Percentiles rank a stretch among this genome's conserved stretches.
Evolutionary conservation across 2,329 filamentous ascomycete species (phyloP).

Genomic region (Aspergillus sp.): DNA sequence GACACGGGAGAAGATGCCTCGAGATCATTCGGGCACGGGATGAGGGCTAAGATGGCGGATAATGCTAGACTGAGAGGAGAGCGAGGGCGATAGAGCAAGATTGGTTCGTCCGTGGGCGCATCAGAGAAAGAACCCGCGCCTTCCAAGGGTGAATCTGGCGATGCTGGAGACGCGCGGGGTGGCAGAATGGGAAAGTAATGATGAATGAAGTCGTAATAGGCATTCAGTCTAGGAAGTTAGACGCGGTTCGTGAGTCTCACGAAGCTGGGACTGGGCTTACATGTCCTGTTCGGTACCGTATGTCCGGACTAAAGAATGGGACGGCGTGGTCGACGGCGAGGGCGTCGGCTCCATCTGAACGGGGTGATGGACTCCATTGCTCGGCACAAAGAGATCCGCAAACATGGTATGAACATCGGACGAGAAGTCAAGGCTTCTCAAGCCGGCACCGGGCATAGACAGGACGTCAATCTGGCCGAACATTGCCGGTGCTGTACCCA

Average conservation of each 20-base stretch:
- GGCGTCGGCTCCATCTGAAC: slow-evolving; percentile 28
- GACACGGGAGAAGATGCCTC: slow-evolving; percentile 36
- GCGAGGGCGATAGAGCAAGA: slow-evolving; percentile 34
- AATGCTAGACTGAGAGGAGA: slow-evolving; percentile 47
- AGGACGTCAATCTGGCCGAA: slow-evolving; percentile 43
- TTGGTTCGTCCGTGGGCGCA: slow-evolving; percentile 30
- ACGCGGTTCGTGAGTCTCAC: slow-evolving; percentile 1
- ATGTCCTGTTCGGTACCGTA: slow-evolving; percentile 43
- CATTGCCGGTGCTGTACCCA: slow-evolving; percentile 29
- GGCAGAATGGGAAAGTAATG: slow-evolving; percentile 47
- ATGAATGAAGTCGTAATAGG: slow-evolving; percentile 48
- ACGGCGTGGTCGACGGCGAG: slow-evolving; percentile 23
- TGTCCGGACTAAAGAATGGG: slow-evolving; percentile 34
- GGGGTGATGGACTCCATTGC: slow-evolving; percentile 23
- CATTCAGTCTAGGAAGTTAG: slow-evolving; percentile 39
- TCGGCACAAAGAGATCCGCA: slow-evolving; percentile 32
- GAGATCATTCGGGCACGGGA: slow-evolving; percentile 42
- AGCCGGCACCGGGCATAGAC: slow-evolving; percentile 39
- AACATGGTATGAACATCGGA: slow-evolving; percentile 39
- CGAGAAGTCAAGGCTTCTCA: slow-evolving; percentile 40
- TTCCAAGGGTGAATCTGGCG: slow-evolving; percentile 34
- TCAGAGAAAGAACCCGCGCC: slow-evolving; percentile 28
- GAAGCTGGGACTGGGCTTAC: slow-evolving; percentile 26
- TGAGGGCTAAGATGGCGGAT: slow-evolving; percentile 42
- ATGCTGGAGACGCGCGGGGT: slow-evolving; percentile 30